These are phyloP conservation scores for Babesia sp. DNA, from an alignment of 169 alveolate species.

Conservation along the genomic window DNA sequence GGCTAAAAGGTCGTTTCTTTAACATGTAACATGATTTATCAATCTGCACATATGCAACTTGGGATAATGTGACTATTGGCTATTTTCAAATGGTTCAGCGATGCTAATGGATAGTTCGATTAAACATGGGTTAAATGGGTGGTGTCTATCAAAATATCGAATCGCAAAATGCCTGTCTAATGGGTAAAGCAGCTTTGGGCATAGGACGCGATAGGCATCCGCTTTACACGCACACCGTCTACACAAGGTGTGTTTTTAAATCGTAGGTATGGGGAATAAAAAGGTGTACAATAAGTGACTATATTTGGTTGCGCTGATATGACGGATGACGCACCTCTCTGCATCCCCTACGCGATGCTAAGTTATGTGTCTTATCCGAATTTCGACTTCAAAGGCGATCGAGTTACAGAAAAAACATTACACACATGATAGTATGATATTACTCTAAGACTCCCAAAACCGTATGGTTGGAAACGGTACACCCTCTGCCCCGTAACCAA, in stretches of 20 bases:
- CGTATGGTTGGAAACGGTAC: constrained; percentile 6
- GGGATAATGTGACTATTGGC: too few species aligned
- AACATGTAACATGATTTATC: too few species aligned
- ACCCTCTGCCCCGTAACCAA: constrained; percentile 1
- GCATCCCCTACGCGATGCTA: background rate
- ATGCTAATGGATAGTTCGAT: too few species aligned
- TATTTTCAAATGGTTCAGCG: too few species aligned
- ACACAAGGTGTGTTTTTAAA: background rate
- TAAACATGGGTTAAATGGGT: too few species aligned
- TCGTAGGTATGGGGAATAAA: background rate
- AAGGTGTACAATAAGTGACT: background rate
- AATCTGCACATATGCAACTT: too few species aligned
- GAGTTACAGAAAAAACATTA: background rate
- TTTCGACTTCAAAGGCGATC: background rate
- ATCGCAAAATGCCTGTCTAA: background rate
- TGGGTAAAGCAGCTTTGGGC: too few species aligned
- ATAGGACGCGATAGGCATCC: too few species aligned
- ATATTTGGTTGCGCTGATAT: background rate
- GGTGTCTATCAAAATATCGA: background rate
- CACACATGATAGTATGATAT: background rate
- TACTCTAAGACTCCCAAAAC: background rate
- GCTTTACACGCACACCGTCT: background rate
- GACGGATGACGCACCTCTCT: constrained; percentile 12
- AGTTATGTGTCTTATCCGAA: background rate
- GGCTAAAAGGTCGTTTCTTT: too few species aligned